phyloP scores from a whole-genome alignment of 768 basidiomycete species.

The Rhizopogon sp. region DNA sequence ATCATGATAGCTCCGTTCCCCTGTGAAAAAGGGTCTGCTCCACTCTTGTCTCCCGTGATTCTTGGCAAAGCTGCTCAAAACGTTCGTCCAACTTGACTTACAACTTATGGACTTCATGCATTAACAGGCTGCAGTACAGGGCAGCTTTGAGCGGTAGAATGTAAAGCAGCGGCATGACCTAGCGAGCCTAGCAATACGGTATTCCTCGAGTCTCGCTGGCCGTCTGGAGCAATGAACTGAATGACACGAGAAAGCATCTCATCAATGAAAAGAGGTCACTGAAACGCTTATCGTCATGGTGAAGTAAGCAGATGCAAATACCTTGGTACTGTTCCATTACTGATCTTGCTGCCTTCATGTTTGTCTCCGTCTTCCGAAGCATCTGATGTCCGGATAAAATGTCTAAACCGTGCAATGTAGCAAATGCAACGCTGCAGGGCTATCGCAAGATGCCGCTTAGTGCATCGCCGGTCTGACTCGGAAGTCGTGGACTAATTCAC shows the following conservation, averaged over 20 bases:
- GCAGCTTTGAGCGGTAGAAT: background rate
- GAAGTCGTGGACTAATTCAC: background rate
- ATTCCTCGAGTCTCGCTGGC: slow-evolving; percentile 12
- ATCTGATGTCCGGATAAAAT: background rate
- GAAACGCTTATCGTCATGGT: too few species aligned
- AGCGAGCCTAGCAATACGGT: slow-evolving; percentile 19
- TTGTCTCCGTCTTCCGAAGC: background rate
- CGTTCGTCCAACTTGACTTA: background rate
- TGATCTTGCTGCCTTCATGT: too few species aligned
- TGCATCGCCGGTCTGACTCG: background rate
- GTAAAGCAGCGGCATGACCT: slow-evolving; percentile 21
- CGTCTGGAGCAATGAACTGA: slow-evolving; percentile 18
- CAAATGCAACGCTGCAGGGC: background rate
- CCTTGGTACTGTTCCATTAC: background rate
- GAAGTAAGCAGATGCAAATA: background rate
- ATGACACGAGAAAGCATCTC: slow-evolving; percentile 22
- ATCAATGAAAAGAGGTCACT: background rate
- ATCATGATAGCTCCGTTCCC: background rate
- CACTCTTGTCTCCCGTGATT: background rate
- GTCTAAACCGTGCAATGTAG: background rate
- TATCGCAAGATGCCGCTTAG: background rate
- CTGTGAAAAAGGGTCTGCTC: background rate
- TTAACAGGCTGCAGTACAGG: background rate
- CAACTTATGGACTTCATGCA: background rate
- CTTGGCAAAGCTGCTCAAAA: background rate